Base-by-base conservation (phyloP, 768 basidiomycete genomes). In the Strobilomyces confusus region DNA sequence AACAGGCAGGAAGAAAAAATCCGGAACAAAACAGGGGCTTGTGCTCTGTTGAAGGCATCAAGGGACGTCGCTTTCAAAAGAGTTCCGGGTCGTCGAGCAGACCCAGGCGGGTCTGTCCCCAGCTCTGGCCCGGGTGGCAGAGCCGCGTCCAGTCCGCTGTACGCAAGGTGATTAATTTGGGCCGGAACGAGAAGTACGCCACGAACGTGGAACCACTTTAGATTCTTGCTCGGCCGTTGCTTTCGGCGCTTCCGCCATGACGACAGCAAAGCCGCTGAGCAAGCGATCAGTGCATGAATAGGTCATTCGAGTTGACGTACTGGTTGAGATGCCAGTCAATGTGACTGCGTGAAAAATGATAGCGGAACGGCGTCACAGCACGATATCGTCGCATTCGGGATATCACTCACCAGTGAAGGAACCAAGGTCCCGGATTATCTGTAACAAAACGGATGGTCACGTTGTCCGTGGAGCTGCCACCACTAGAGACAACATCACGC, bases 371-470 rank as follows among this genome's bases (percentile, higher is more conserved):
- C 15, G 15, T 38, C 17, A 38, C 9, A 44, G 20, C 25, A 11
- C 4, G 2, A 13, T 34, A 26, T 9, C 11, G 9, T 17, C 8
- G 14, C 25, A 8, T 19, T 22, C 15, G 19, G 44, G 20, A 2
- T 4, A 20, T 40, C 17, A 13, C 52, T 40, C n/a, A 52, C 52
- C 52, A 52, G 30, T 52, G 52, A 26, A 52, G 52, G 37, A 52
- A 25, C 51, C 51, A 52, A 17, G 51, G 51, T 8, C 52, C 52
- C 1, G 52, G 32, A 25, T 53, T 53, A 56, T 87, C 79, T 0
- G 83, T 84, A 17, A 68, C 63, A 66, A 83, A 86, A 48, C 83
- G 77, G 48, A 88, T 72, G 9, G 77, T 78, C 19, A 80, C 79
- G 59, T 77, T 67, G 69, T 79, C 67, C 20, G 45, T 46, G 32